Evolutionary conservation across 2,329 filamentous ascomycete genomes (phyloP).

Genomic region (Setomelanomma holmii): DNA sequence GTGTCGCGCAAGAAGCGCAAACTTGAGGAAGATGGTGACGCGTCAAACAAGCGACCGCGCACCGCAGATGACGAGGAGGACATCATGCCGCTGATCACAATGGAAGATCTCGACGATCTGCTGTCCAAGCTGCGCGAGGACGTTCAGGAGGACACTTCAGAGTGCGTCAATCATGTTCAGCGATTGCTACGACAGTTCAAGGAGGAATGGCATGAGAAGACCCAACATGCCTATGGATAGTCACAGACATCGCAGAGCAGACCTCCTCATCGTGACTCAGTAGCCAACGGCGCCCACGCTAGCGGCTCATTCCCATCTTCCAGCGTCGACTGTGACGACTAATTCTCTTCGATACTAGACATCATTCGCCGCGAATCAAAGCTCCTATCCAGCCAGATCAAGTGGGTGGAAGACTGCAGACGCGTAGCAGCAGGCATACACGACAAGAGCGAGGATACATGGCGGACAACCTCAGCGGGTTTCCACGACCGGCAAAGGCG

Average conservation of each 20-base stretch:
- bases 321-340: slow-evolving; percentile 13
- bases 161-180: slow-evolving; percentile 60
- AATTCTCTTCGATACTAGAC: slow-evolving; percentile 17
- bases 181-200: slow-evolving; percentile 55
- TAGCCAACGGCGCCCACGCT: slow-evolving; percentile 1
- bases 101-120: slow-evolving; percentile 26
- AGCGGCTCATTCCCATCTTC: slow-evolving; percentile 21
- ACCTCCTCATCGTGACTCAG: slow-evolving; percentile 4
- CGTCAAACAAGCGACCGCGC: slow-evolving; percentile 15
- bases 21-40: slow-evolving; percentile 12
- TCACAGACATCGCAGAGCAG: not conserved
- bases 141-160: slow-evolving; percentile 31
- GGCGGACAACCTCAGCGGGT: slow-evolving; percentile 49
- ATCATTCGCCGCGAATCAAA: slow-evolving; percentile 28
- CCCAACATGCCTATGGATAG: slow-evolving; percentile 9
- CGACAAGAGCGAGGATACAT: slow-evolving; percentile 48
- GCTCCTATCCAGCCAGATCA: slow-evolving; percentile 45
- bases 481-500: slow-evolving; percentile 49
- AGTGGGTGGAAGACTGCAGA: slow-evolving; percentile 50
- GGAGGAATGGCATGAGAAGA: slow-evolving; percentile 37
- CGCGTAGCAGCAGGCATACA: slow-evolving; percentile 43
- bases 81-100: slow-evolving; percentile 27
- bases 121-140: slow-evolving; percentile 28
- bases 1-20: slow-evolving; percentile 28
- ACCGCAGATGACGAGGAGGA: slow-evolving; percentile 16